phyloP scores from a whole-genome alignment of 176 grass and related monocot genomes.

The Hyparrhenia diplandra region DNA sequence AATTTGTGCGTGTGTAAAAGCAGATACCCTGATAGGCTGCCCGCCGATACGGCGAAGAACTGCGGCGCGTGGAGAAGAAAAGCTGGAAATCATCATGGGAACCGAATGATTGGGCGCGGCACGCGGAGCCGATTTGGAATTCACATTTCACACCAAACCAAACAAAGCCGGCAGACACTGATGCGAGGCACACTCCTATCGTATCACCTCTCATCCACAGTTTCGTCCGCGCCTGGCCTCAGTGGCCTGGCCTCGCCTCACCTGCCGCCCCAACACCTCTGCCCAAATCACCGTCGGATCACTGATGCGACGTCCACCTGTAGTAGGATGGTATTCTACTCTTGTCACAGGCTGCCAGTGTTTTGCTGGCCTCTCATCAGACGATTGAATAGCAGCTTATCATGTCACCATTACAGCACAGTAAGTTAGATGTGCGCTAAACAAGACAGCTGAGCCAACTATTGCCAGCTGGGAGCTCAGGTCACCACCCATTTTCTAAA shows the following conservation, averaged over 20 bases:
- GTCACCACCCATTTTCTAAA: constrained; percentile 10
- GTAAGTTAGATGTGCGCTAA: not conserved
- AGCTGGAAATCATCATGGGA: not conserved
- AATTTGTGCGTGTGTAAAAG: constrained; percentile 15
- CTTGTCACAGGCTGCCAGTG: not conserved
- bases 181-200: too few relatives aligned
- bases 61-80: not conserved
- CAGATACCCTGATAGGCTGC: not conserved
- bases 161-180: not conserved
- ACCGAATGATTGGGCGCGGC: constrained; percentile 35
- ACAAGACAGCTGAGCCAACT: too few relatives aligned
- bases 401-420: not conserved
- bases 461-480: not conserved
- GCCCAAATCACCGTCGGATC: not conserved
- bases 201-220: too few relatives aligned
- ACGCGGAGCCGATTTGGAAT: not conserved
- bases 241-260: too few relatives aligned
- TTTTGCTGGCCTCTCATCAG: not conserved
- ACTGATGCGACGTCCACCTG: not conserved
- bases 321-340: not conserved
- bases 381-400: not conserved
- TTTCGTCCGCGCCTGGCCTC: too few relatives aligned
- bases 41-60: not conserved
- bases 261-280: too few relatives aligned
- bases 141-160: not conserved